Evolutionary conservation across 2,329 filamentous ascomycete genomes (phyloP).

Genomic region (Dactylellina haptotyla): DNA sequence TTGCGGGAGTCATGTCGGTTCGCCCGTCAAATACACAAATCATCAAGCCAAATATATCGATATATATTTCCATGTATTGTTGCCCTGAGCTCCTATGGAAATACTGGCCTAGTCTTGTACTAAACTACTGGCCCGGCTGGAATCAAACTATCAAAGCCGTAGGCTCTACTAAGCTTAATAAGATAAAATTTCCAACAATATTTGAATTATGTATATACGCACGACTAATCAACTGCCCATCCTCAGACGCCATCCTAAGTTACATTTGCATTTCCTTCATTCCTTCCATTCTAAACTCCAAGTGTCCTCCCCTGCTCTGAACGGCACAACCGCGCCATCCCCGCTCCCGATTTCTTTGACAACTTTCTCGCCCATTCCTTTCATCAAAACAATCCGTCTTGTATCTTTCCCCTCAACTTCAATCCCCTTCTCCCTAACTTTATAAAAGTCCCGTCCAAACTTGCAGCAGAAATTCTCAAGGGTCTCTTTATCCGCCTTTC

Average conservation of each 20-base stretch:
- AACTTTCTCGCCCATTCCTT: slow-evolving; percentile 67
- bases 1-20: too few relatives aligned
- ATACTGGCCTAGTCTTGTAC: neutral
- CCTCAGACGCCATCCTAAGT: neutral
- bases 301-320: slow-evolving; percentile 71
- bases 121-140: neutral
- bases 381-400: slow-evolving; percentile 67
- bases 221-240: too few relatives aligned
- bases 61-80: too few relatives aligned
- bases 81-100: neutral
- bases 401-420: slow-evolving; percentile 52
- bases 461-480: slow-evolving; percentile 70
- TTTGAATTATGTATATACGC: too few relatives aligned
- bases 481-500: slow-evolving; percentile 66
- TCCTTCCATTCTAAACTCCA: slow-evolving; percentile 67
- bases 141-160: neutral
- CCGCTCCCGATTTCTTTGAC: slow-evolving; percentile 66
- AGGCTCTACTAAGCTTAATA: too few relatives aligned
- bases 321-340: slow-evolving; percentile 72
- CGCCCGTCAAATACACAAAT: too few relatives aligned
- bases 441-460: slow-evolving; percentile 70
- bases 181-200: too few relatives aligned
- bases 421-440: slow-evolving; percentile 64
- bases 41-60: too few relatives aligned
- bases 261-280: slow-evolving; percentile 3